Percentiles rank a stretch among this genome's conserved stretches.
Evolutionary conservation across 2,329 filamentous ascomycete species (phyloP).

Genomic region (Colletotrichum sp.): DNA sequence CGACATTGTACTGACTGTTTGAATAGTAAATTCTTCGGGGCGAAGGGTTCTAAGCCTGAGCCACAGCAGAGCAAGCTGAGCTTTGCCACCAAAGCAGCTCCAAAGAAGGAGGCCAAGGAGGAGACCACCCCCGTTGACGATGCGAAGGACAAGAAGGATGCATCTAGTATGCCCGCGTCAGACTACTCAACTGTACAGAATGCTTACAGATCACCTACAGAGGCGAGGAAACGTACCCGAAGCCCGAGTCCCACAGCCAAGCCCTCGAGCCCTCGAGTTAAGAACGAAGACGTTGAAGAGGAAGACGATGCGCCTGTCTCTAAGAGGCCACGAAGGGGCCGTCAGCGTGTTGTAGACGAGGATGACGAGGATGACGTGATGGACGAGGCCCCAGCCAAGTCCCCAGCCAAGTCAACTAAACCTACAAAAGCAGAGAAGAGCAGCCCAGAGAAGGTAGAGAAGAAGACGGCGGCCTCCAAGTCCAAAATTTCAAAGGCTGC

Average conservation of each 20-base stretch:
- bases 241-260: slow-evolving; percentile 23
- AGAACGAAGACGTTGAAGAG: slow-evolving; percentile 44
- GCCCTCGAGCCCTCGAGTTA: slow-evolving; percentile 24
- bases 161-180: slow-evolving; percentile 9
- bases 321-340: slow-evolving; percentile 58
- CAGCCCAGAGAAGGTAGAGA: slow-evolving; percentile 14
- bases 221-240: slow-evolving; percentile 52
- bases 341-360: slow-evolving; percentile 46
- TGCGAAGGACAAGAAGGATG: slow-evolving; percentile 41
- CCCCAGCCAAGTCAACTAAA: slow-evolving; percentile 26
- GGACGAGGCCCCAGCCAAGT: slow-evolving; percentile 32
- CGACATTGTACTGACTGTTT: neutral
- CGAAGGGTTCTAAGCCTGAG: slow-evolving; percentile 60
- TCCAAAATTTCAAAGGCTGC: slow-evolving; percentile 26
- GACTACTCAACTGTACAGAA: neutral
- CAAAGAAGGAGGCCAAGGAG: slow-evolving; percentile 36
- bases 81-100: slow-evolving; percentile 65
- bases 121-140: slow-evolving; percentile 30
- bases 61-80: slow-evolving; percentile 79
- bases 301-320: slow-evolving; percentile 64
- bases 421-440: neutral
- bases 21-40: slow-evolving; percentile 82
- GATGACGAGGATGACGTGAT: slow-evolving; percentile 56
- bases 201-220: slow-evolving; percentile 25
- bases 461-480: slow-evolving; percentile 6